Conservation (phyloP, 306 rosid species). For the Cicer pinnatifidum region DNA sequence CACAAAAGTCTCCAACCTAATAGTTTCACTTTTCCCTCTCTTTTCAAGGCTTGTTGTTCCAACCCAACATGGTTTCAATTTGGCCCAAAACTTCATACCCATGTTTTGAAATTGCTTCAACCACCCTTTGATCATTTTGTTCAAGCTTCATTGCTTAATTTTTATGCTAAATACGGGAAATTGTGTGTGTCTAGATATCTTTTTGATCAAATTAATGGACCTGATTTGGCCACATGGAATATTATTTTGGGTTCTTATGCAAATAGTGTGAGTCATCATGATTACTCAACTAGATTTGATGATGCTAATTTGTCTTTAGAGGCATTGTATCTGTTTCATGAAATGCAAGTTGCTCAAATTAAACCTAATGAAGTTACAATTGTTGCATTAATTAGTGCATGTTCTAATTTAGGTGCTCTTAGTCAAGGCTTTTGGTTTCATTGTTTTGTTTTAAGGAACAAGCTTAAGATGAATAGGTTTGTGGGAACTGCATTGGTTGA, state of each 20-base stretch:
- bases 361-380: slow-evolving; percentile 55
- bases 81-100: slow-evolving; percentile 52
- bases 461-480: slow-evolving; percentile 48
- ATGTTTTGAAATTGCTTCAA: slow-evolving; percentile 56
- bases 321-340: slow-evolving; percentile 44
- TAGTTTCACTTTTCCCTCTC: slow-evolving; percentile 58
- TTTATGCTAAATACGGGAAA: slow-evolving; percentile 54
- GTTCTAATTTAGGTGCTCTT: slow-evolving; percentile 54
- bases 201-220: slow-evolving; percentile 49
- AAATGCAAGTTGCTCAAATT: slow-evolving; percentile 46
- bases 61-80: slow-evolving; percentile 41
- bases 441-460: slow-evolving; percentile 46
- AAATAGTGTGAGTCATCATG: slow-evolving; percentile 35
- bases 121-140: slow-evolving; percentile 54
- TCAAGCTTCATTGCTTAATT: slow-evolving; percentile 50
- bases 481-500: slow-evolving; percentile 55
- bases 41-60: slow-evolving; percentile 50
- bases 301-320: slow-evolving; percentile 45
- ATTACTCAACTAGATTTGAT: slow-evolving; percentile 40
- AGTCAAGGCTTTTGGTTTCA: slow-evolving; percentile 57
- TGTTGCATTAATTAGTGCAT: slow-evolving; percentile 51
- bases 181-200: slow-evolving; percentile 42
- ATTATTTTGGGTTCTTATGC: slow-evolving; percentile 49
- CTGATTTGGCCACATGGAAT: slow-evolving; percentile 57
- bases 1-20: slow-evolving; percentile 48